phyloP scores from a whole-genome alignment of 2,329 filamentous ascomycete genomes.

The Diplodia sapinea region DNA sequence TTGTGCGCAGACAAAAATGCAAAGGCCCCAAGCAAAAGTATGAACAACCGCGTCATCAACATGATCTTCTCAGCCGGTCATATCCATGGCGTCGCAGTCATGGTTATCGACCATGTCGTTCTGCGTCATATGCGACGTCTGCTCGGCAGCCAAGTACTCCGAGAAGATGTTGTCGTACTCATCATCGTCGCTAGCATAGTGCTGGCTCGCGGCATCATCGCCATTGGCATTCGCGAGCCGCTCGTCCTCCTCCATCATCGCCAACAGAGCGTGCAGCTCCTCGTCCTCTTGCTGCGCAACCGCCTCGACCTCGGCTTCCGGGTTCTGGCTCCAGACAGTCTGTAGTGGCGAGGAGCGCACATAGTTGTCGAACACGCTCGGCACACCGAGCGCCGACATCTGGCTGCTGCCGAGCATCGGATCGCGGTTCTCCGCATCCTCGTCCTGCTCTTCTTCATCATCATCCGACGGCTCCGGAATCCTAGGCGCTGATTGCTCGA shows the following conservation, averaged over 20 bases:
- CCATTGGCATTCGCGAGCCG: slow-evolving; percentile 9
- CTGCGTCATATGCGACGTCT: slow-evolving; percentile 47
- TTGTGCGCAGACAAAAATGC: background rate
- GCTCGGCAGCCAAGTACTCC: slow-evolving; percentile 48
- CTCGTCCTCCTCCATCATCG: slow-evolving; percentile 48
- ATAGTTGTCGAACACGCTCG: slow-evolving; percentile 4
- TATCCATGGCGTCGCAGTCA: slow-evolving; percentile 46
- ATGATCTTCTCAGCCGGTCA: slow-evolving; percentile 35
- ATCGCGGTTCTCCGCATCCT: slow-evolving; percentile 20
- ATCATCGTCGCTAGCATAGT: slow-evolving; percentile 58
- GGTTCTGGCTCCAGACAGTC: slow-evolving; percentile 17
- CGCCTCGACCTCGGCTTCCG: slow-evolving; percentile 19
- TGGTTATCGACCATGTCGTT: slow-evolving; percentile 34
- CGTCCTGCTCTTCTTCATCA: slow-evolving; percentile 35
- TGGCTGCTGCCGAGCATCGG: slow-evolving; percentile 22
- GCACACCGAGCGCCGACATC: background rate
- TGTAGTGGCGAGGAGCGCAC: slow-evolving; percentile 13
- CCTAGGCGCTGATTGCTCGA: slow-evolving; percentile 49
- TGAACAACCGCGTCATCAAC: background rate
- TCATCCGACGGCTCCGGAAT: slow-evolving; percentile 38
- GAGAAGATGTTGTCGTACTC: slow-evolving; percentile 69
- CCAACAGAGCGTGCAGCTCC: slow-evolving; percentile 54
- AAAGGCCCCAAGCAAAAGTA: background rate
- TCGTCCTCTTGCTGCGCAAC: slow-evolving; percentile 28
- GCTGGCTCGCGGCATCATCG: slow-evolving; percentile 36